Evolutionary conservation across 768 basidiomycete species (phyloP).

Genomic region (Leccinellum luteum): DNA sequence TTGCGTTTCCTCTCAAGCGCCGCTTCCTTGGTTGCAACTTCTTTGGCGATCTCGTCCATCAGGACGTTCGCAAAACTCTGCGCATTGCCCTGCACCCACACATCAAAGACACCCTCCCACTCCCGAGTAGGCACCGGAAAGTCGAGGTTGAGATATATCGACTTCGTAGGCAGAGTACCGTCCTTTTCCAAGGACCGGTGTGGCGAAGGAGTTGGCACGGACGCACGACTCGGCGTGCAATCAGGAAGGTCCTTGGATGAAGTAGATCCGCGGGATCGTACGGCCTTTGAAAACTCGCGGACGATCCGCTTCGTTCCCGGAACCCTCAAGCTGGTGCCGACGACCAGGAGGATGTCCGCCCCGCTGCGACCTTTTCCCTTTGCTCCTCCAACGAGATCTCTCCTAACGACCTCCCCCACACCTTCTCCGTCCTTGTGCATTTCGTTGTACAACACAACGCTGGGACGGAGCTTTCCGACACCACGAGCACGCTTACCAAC

Average conservation of each 20-base stretch:
- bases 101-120: constrained; percentile 90
- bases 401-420: constrained; percentile 80
- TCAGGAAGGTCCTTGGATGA: constrained; percentile 33
- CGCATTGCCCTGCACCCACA: constrained; percentile 86
- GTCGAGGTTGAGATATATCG: constrained; percentile 83
- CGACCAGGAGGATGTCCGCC: constrained; percentile 84
- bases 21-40: constrained; percentile 51
- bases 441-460: constrained; percentile 91
- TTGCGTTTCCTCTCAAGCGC: constrained; percentile 54
- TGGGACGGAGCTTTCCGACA: constrained; percentile 77
- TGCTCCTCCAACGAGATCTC: constrained; percentile 71
- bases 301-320: constrained; percentile 92
- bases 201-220: constrained; percentile 49
- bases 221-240: constrained; percentile 26
- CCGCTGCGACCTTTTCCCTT: constrained; percentile 67
- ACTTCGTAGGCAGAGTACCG: constrained; percentile 55
- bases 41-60: constrained; percentile 55
- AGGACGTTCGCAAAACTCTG: constrained; percentile 71
- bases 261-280: constrained; percentile 48
- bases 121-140: constrained; percentile 82
- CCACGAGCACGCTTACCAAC: constrained; percentile 78
- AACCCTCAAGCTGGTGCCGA: constrained; percentile 85
- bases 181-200: constrained; percentile 39
- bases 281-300: constrained; percentile 80
- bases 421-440: constrained; percentile 82